Base-by-base conservation (phyloP, 306 rosid species). In the Urtica urens region DNA sequence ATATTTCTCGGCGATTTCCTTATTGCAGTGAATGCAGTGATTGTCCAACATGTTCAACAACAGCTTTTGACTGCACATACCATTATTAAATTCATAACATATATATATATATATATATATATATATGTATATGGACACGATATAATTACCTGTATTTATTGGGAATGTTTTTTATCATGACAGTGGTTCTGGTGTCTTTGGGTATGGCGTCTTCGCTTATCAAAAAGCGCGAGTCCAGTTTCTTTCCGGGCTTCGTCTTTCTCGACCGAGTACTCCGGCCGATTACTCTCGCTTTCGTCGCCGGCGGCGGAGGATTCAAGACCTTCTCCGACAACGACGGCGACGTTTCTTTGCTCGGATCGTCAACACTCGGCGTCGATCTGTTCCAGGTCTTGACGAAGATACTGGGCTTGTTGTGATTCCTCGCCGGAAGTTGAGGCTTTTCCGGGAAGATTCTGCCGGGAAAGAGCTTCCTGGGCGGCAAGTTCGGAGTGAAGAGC, bases 91-190 rank as follows among this genome's bases (percentile, higher is more conserved):
- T 1, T n/a, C n/a, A n/a, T n/a, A n/a, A n/a, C n/a, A 35, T 35
- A 35, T 2, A 35, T 35, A 35, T 7, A 35, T 35, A 35, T 35
- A 35, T 35, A 5, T 35, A 35, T 2, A 35, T 15, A 35, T 35
- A 12, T 2, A 35, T 11, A 40, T 12, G 18, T n/a, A 40, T 17
- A n/a, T 6, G 19, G 1, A 19, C 0, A 40, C 0, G 18, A 40
- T 5, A 35, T 35, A 12, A 35, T 35, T 12, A 82, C 97, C 95
- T 90, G 87, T 90, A 90, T 53, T 90, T 90, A 46, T 90, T 90
- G 34, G 97, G 97, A 49, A 90, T 90, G 87, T 90, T 90, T 60
- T 84, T 90, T 43, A 90, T 84, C 97, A 90, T 90, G 26, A 84
- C 78, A 18, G 97, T 90, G 10, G 95, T 90, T 62, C 97, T 71